phyloP scores from a whole-genome alignment of 306 rosid species.

The Crataegus laevigata region DNA sequence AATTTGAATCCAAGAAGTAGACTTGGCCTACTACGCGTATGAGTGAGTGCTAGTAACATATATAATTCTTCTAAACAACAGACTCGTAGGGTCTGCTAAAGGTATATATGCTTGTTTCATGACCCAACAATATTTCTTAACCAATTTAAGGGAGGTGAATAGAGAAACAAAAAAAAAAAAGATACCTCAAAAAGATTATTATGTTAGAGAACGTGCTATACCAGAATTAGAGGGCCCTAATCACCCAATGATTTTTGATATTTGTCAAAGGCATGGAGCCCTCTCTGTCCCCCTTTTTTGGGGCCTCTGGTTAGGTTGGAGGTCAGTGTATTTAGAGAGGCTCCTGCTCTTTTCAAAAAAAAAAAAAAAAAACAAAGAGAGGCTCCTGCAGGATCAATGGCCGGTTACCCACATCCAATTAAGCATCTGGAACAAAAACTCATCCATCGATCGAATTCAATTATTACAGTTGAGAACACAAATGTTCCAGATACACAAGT shows the following conservation, averaged over 20 bases:
- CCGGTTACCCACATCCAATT: slow-evolving; percentile 15
- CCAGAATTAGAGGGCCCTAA: neutral
- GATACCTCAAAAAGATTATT: neutral
- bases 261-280: slow-evolving; percentile 48
- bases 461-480: slow-evolving; percentile 11
- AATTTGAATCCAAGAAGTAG: too few relatives aligned
- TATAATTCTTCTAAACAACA: too few relatives aligned
- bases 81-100: too few relatives aligned
- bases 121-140: neutral
- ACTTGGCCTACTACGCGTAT: too few relatives aligned
- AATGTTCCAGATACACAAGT: slow-evolving; percentile 14
- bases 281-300: slow-evolving; percentile 13
- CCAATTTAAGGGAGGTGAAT: neutral
- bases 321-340: slow-evolving; percentile 25
- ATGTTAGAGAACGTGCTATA: neutral
- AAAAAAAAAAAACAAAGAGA: too few relatives aligned
- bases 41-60: neutral
- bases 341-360: too few relatives aligned
- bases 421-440: neutral
- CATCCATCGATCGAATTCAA: slow-evolving; percentile 11
- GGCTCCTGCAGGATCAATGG: slow-evolving; percentile 12
- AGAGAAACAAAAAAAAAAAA: neutral
- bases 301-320: slow-evolving; percentile 35
- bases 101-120: neutral
- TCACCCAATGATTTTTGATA: slow-evolving; percentile 21